A percentile compares a stretch with the other conserved stretches of the same genome.
phyloP scores from a whole-genome alignment of 495 filamentous ascomycete genomes.

The Lasiosphaeris hirsuta region DNA sequence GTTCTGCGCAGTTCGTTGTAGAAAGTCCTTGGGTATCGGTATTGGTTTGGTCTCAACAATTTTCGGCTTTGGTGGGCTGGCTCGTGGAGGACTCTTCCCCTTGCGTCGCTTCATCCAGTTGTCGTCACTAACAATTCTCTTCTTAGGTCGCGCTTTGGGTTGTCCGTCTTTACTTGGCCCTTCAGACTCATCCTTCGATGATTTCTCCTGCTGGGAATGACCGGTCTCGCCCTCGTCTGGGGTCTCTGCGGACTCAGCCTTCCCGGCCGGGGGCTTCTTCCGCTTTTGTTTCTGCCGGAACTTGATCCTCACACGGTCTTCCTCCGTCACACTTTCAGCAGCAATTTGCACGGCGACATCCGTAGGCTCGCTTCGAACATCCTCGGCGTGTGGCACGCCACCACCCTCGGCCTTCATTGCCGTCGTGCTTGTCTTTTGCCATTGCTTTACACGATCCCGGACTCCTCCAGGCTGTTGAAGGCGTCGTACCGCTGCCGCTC shows the following conservation, averaged over 20 bases:
- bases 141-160: slow-evolving; percentile 53
- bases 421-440: slow-evolving; percentile 67
- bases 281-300: slow-evolving; percentile 38
- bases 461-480: slow-evolving; percentile 53
- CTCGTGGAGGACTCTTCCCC: slow-evolving; percentile 44
- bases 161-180: slow-evolving; percentile 11
- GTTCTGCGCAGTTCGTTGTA: slow-evolving; percentile 46
- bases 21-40: slow-evolving; percentile 51
- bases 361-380: slow-evolving; percentile 41
- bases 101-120: slow-evolving; percentile 64
- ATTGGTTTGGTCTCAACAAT: slow-evolving; percentile 24
- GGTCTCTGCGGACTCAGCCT: slow-evolving; percentile 19
- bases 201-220: slow-evolving; percentile 30
- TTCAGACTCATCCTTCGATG: slow-evolving; percentile 8
- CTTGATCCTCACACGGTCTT: slow-evolving; percentile 48
- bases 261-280: slow-evolving; percentile 25
- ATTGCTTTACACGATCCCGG: slow-evolving; percentile 66
- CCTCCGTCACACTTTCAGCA: slow-evolving; percentile 47
- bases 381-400: slow-evolving; percentile 35
- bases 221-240: slow-evolving; percentile 25
- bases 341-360: slow-evolving; percentile 42
- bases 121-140: slow-evolving; percentile 75
- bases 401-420: slow-evolving; percentile 41
- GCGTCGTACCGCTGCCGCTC: slow-evolving; percentile 42
- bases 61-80: slow-evolving; percentile 34